Evolutionary conservation across 2,329 filamentous ascomycete species (phyloP), one percentile per base, ranked within the genome.

Genomic region (Aphanoascus verrucosus): DNA sequence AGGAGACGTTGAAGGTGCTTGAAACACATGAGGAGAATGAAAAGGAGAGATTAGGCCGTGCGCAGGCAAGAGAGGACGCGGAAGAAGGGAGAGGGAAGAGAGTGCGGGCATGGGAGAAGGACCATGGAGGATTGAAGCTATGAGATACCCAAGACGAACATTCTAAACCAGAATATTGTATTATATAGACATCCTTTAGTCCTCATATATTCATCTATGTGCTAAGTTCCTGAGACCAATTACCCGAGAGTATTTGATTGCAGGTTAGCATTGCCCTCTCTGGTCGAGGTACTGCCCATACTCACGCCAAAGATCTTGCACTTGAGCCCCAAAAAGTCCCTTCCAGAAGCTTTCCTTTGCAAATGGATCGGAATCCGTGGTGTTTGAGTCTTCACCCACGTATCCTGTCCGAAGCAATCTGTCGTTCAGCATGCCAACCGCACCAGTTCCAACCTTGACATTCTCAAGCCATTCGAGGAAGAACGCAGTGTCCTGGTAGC

Each of bases 401-500:
- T 72, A 71, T 23, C 72, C 69, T 34, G 62, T 57, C 11, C 63
- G 61, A 37, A 66, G 54, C 41, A 72, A 56, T 20, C 64, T 62
- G 60, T 71, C 69, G 63, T 72, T 72, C 44, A 72, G 32, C 63
- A 58, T 77, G 74, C 4, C 77, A 71, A 89, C 86, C 85, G 67
- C 93, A 80, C 49, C 68, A 62, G 50, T 80, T 70, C 69, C 85
- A 77, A 57, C 83, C 73, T 68, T 93, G 86, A 69, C 76, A 35
- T 73, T 67, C 70, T 96, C 90, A 45, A 97, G 71, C 72, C 88
- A 95, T 52, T 93, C 83, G 49, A 97, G 71, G 62, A 97, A 97
- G 67, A 88, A 97, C 0, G 84, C 93, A 5, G 91, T 97, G 60
- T 85, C 80, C 72, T 96, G 85, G 69, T 97, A 97, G 0, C 90